Evolutionary conservation across 1,284 basidiomycete genomes (phyloP), one percentile per base, ranked within the genome.

Genomic region (Pseudomicrostroma phylloplanum): DNA sequence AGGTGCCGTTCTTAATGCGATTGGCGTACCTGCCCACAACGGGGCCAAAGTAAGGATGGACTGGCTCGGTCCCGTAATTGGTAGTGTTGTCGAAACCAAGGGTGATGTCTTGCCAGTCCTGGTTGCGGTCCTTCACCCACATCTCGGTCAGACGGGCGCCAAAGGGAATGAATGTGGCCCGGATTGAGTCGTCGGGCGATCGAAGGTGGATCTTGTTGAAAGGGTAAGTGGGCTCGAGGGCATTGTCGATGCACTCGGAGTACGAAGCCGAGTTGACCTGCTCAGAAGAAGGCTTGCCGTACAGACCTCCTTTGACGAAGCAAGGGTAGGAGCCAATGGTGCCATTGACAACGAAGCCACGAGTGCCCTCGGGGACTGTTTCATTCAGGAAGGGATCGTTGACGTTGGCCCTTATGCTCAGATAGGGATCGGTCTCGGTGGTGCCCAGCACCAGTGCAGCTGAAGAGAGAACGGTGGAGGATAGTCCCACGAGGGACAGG

Each of bases 81-180:
- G 75, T 75, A 30, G 66, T 72, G 64, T 79, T 76, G 60, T 80
- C 76, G 56, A 72, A 78, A 62, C 72, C 67, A 17, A 68, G 60
- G 1, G 67, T 59, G 13, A 70, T 49, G 57, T 79, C 77, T 40
- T 73, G 51, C 63, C 66, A 69, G 7, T 62, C 61, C 2, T 73
- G 71, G 23, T 63, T 56, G 15, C 68, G 65, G 60, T 76, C 74
- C 58, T 70, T 69, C 54, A 76, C 73, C 68, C 69, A 74, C 13
- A 78, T 67, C 60, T 78, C 72, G 25, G 65, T 70, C 43, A 79
- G 12, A 7, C 64, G 59, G 0, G 76, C 67, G 6, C 71, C 77
- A 53, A 73, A 70, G 0, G 73, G 76, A 65, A 70, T 55, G 56
- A 70, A 67, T 1, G 65, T 65, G 21, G 71, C 72, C 15, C 73